Percentiles rank a stretch among this genome's conserved stretches.
These are phyloP conservation scores for Hypericum androsaemum DNA, from an alignment of 345 rosid genomes.

Conservation along the genomic window DNA sequence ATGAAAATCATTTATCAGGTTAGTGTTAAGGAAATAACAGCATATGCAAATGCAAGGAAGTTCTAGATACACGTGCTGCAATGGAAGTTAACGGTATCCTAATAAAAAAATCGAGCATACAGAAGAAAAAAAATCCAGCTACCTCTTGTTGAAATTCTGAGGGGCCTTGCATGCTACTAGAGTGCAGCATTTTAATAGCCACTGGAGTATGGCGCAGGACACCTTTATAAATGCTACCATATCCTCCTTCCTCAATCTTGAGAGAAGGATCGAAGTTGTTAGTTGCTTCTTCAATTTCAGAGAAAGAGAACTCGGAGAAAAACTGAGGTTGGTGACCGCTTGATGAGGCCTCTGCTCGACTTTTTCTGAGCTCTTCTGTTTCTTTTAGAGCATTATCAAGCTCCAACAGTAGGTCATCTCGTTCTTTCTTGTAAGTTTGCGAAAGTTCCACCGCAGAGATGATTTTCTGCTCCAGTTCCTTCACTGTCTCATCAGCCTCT, in stretches of 20 bases:
- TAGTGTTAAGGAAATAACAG: too few species aligned
- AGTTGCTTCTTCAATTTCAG: constrained; percentile 71
- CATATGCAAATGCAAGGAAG: too few species aligned
- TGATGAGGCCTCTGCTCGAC: constrained; percentile 42
- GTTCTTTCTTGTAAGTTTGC: constrained; percentile 52
- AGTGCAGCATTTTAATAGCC: constrained; percentile 60
- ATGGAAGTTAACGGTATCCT: too few species aligned
- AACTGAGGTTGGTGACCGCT: constrained; percentile 34
- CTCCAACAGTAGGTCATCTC: constrained; percentile 55
- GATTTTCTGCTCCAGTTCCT: constrained; percentile 68
- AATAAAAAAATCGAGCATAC: too few species aligned
- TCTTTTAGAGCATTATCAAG: constrained; percentile 73
- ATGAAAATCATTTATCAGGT: too few species aligned
- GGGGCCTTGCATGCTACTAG: constrained; percentile 71
- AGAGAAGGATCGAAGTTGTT: constrained; percentile 45
- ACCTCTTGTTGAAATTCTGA: constrained; percentile 92
- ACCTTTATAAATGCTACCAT: constrained; percentile 74
- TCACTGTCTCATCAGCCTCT: constrained; percentile 41
- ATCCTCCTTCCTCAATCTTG: constrained; percentile 92
- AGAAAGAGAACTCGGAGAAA: constrained; percentile 55
- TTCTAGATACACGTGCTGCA: too few species aligned
- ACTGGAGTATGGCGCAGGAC: constrained; percentile 50
- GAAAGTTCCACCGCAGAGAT: constrained; percentile 65
- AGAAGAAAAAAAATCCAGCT: constrained; percentile 7
- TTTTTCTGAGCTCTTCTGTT: constrained; percentile 66